Percentiles rank a stretch among this genome's conserved stretches.
Evolutionary conservation across 331 rosid genomes (phyloP).

Genomic region (Arachis monticola): DNA sequence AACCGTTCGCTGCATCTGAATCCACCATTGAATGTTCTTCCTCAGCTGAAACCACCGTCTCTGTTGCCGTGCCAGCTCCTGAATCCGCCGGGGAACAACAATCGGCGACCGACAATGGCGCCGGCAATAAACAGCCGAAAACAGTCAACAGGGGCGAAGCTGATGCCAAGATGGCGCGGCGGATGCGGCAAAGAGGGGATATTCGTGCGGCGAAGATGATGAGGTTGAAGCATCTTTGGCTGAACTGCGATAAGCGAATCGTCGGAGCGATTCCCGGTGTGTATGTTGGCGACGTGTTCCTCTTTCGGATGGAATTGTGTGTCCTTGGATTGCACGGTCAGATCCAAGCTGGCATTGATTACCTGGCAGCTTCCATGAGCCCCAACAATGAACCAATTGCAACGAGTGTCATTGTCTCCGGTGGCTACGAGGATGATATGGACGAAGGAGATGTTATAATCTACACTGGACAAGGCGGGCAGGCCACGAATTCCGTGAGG

Average conservation of each 20-base stretch:
- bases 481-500: slow-evolving; percentile 62
- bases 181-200: slow-evolving; percentile 64
- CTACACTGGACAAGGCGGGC: slow-evolving; percentile 97
- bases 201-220: slow-evolving; percentile 66
- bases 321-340: slow-evolving; percentile 94
- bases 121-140: not conserved
- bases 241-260: slow-evolving; percentile 81
- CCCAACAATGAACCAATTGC: slow-evolving; percentile 91
- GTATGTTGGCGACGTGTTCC: slow-evolving; percentile 76
- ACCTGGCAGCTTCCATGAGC: slow-evolving; percentile 77
- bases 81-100: not conserved
- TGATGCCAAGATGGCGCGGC: not conserved
- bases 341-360: slow-evolving; percentile 93
- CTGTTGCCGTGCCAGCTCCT: not conserved
- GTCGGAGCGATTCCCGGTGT: slow-evolving; percentile 94
- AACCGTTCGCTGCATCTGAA: not conserved
- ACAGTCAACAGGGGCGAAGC: not conserved
- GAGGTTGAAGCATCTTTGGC: slow-evolving; percentile 74
- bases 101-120: not conserved
- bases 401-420: slow-evolving; percentile 88
- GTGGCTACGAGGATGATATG: slow-evolving; percentile 94
- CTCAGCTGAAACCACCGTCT: not conserved
- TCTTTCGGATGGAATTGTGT: slow-evolving; percentile 82
- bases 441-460: slow-evolving; percentile 80
- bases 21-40: not conserved